These are phyloP conservation scores for Penicillium sp. DNA, from an alignment of 2,329 filamentous ascomycete genomes.

Conservation along the genomic window DNA sequence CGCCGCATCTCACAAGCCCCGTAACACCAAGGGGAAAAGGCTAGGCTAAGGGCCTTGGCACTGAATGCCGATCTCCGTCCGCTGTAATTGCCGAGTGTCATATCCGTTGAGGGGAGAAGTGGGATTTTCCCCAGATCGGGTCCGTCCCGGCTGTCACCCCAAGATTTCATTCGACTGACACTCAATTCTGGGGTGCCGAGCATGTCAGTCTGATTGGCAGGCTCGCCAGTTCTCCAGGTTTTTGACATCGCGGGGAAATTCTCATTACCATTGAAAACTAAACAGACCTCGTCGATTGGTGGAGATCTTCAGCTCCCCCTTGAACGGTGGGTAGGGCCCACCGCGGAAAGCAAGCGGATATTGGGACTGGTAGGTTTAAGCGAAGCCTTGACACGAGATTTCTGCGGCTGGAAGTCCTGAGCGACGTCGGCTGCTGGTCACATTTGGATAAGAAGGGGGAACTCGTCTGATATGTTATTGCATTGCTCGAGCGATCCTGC, in stretches of 20 bases:
- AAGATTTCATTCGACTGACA: neutral
- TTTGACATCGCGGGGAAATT: constrained; percentile 1
- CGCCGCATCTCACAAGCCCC: neutral
- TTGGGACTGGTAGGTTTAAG: constrained; percentile 13
- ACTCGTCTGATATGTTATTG: neutral
- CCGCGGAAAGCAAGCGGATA: constrained; percentile 11
- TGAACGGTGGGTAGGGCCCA: constrained; percentile 2
- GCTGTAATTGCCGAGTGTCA: constrained; percentile 3
- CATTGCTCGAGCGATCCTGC: neutral
- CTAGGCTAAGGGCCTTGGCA: neutral
- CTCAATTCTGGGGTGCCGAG: constrained; percentile 6
- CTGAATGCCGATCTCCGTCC: neutral
- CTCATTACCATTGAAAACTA: neutral
- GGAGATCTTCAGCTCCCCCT: neutral
- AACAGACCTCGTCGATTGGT: neutral
- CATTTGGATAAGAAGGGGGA: neutral
- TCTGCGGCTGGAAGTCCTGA: neutral
- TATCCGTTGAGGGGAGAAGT: constrained; percentile 4
- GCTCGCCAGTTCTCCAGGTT: neutral
- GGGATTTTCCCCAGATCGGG: neutral
- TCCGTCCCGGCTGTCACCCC: neutral
- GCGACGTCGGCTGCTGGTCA: neutral
- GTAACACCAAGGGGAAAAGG: neutral
- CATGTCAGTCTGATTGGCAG: neutral
- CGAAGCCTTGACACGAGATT: neutral